Conservation (phyloP, 2,329 filamentous ascomycete species). For the Remersonia thermophila region DNA sequence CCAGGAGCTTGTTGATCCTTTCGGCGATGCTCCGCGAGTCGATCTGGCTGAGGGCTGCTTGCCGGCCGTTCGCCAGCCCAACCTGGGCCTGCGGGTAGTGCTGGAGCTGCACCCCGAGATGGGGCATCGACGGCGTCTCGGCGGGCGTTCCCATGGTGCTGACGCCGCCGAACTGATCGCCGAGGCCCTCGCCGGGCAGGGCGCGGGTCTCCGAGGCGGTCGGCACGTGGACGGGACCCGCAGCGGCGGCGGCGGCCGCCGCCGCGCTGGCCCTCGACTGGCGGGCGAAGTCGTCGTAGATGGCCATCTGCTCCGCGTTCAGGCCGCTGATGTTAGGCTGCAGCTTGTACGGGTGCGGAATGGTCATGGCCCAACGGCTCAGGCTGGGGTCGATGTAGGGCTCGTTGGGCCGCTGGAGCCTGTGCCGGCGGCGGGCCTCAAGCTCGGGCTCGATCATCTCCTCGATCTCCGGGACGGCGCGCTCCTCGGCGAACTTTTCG, state of each 20-base stretch:
- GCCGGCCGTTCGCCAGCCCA: slow-evolving; percentile 39
- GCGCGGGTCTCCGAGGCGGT: slow-evolving; percentile 50
- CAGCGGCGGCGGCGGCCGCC: slow-evolving; percentile 40
- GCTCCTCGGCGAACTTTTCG: slow-evolving; percentile 88
- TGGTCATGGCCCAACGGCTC: slow-evolving; percentile 85
- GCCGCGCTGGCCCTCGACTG: slow-evolving; percentile 57
- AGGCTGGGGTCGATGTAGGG: slow-evolving; percentile 72
- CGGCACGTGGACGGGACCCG: slow-evolving; percentile 43
- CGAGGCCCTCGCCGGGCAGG: slow-evolving; percentile 50
- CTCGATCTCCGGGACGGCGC: slow-evolving; percentile 88
- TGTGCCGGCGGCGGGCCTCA: slow-evolving; percentile 64
- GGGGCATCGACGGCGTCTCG: slow-evolving; percentile 45
- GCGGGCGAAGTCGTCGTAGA: slow-evolving; percentile 91
- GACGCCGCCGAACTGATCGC: slow-evolving; percentile 48
- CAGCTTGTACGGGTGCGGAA: slow-evolving; percentile 86
- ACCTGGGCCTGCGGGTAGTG: slow-evolving; percentile 43
- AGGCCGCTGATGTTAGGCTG: slow-evolving; percentile 57
- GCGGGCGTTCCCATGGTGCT: slow-evolving; percentile 45
- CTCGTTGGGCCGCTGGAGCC: slow-evolving; percentile 63
- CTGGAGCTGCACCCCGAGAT: slow-evolving; percentile 40
- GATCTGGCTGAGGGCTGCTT: slow-evolving; percentile 31
- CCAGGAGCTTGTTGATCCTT: slow-evolving; percentile 44
- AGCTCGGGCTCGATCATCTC: slow-evolving; percentile 77
- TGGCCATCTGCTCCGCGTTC: slow-evolving; percentile 83
- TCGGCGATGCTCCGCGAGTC: slow-evolving; percentile 42